Conservation (phyloP, 2,329 filamentous ascomycete species). For the Neofusicoccum laricinum region DNA sequence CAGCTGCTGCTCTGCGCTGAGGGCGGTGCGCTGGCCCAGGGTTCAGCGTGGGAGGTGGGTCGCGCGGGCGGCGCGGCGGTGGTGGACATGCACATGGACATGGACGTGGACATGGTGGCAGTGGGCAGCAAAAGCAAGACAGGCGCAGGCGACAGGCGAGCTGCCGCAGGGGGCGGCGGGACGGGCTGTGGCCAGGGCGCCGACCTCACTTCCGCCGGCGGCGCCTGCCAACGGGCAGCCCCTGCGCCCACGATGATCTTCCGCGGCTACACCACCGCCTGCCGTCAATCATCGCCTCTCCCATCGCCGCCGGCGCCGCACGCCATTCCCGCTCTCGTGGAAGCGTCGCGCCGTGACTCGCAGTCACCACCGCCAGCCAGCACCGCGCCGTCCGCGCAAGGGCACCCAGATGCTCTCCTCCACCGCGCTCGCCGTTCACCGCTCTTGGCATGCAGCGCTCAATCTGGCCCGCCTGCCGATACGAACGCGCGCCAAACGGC, state of each 20-base stretch:
- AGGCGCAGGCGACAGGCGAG: not conserved
- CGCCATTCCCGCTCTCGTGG: not conserved
- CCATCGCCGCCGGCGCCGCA: not conserved
- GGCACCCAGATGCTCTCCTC: not conserved
- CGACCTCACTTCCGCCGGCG: too few relatives aligned
- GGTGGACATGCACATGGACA: not conserved
- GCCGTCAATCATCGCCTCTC: not conserved
- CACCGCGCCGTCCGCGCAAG: not conserved
- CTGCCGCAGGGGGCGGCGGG: not conserved
- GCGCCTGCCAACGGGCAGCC: too few relatives aligned
- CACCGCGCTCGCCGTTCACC: not conserved
- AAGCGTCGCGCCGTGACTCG: not conserved
- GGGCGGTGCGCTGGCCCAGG: too few relatives aligned
- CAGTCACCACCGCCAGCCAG: not conserved
- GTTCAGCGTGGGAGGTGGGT: not conserved
- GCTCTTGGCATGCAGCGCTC: not conserved
- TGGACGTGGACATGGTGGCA: not conserved
- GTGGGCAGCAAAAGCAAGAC: conserved; percentile 4
- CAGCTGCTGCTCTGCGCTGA: not conserved
- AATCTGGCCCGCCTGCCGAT: not conserved
- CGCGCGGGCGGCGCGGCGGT: not conserved
- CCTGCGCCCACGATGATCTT: not conserved
- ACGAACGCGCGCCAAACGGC: not conserved
- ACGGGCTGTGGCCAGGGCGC: not conserved
- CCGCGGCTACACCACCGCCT: conserved; percentile 1